Evolutionary conservation across 2,329 filamentous ascomycete genomes (phyloP).

Genomic region (Penicillium sp.): DNA sequence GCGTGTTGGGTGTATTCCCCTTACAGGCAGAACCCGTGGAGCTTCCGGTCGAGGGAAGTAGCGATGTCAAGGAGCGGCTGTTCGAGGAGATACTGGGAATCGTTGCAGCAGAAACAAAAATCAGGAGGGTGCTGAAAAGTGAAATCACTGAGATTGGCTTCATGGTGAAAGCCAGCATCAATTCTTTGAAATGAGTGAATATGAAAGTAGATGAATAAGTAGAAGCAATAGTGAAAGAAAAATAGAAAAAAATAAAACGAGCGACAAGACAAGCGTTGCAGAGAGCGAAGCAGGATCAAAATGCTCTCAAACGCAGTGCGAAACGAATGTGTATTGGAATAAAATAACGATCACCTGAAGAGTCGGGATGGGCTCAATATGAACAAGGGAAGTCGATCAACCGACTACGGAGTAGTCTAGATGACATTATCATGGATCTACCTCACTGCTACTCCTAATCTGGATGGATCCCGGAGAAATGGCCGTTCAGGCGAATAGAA

Average conservation of each 20-base stretch:
- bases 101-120: background rate
- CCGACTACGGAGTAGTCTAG: too few species aligned
- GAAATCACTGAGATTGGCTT: background rate
- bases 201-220: background rate
- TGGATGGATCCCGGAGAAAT: background rate
- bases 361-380: background rate
- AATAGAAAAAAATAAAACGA: background rate
- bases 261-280: too few species aligned
- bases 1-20: slow-evolving; percentile 15
- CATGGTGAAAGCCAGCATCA: background rate
- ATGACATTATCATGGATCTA: background rate
- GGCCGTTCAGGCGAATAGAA: background rate
- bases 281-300: background rate
- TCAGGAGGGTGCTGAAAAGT: background rate
- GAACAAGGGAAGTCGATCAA: background rate
- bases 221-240: background rate
- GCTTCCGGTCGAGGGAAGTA: background rate
- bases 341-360: background rate
- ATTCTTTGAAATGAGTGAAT: background rate
- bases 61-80: background rate
- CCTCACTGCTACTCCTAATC: background rate
- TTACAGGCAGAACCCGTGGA: background rate
- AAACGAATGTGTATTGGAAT: background rate
- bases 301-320: background rate
- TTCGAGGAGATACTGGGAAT: background rate